Conservation (phyloP, 2,329 filamentous ascomycete species). For the Bimuria novae-zelandiae region DNA sequence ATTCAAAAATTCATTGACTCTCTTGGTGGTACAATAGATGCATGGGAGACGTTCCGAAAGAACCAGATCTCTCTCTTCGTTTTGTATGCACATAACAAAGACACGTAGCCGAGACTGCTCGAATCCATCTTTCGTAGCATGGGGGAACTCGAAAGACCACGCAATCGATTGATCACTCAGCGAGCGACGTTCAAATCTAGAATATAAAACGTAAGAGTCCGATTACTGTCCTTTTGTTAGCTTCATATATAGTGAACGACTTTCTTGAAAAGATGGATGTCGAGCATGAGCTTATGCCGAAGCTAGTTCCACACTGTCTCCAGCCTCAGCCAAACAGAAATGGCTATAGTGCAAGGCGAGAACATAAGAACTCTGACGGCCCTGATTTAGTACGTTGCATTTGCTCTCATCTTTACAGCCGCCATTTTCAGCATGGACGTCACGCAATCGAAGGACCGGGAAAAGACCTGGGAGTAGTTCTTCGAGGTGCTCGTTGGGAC, state of each 20-base stretch:
- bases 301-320: constrained; percentile 15
- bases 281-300: background rate
- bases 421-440: constrained; percentile 26
- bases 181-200: constrained; percentile 17
- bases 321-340: constrained; percentile 20
- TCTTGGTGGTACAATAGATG: constrained; percentile 15
- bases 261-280: background rate
- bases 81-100: constrained; percentile 14
- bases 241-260: background rate
- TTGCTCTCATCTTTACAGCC: constrained; percentile 19
- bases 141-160: constrained; percentile 16
- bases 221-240: background rate
- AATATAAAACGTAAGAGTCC: constrained; percentile 16
- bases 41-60: constrained; percentile 18
- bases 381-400: constrained; percentile 24
- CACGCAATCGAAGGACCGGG: constrained; percentile 5
- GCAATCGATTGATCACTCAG: constrained; percentile 13
- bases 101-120: constrained; percentile 12
- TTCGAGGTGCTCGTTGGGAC: constrained; percentile 9
- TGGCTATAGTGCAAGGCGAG: constrained; percentile 17
- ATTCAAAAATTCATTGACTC: constrained; percentile 21
- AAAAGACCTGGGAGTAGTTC: constrained; percentile 11
- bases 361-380: constrained; percentile 19
- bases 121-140: constrained; percentile 17
- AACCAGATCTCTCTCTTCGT: constrained; percentile 17